phyloP scores from a whole-genome alignment of 2,329 filamentous ascomycete genomes.

The Furcasterigmium sp. region DNA sequence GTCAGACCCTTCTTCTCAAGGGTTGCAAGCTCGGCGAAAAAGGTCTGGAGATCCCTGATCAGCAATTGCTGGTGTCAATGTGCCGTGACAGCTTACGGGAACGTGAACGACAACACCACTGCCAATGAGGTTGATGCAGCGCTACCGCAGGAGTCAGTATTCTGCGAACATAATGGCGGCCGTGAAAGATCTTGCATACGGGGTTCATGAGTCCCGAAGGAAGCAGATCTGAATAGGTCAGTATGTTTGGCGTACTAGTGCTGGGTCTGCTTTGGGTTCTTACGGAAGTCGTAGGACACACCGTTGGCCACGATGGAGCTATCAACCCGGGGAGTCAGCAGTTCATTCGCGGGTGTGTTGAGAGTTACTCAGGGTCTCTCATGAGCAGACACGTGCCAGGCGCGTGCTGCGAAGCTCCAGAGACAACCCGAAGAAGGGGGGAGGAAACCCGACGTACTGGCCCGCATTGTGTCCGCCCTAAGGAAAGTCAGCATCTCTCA shows the following conservation, averaged over 20 bases:
- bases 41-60: background rate
- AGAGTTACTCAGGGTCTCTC: background rate
- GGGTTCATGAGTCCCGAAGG: conserved; percentile 2
- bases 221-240: background rate
- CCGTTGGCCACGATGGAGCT: background rate
- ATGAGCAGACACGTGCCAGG: background rate
- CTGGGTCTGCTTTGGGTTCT: too few relatives aligned
- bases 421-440: background rate
- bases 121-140: conserved; percentile 1
- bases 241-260: too few relatives aligned
- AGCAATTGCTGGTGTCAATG: background rate
- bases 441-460: conserved; percentile 4
- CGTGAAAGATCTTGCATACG: background rate
- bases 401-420: background rate
- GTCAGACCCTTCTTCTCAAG: conserved; percentile 22
- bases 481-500: background rate
- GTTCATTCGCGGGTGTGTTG: background rate
- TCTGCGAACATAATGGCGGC: background rate
- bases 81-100: background rate
- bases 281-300: background rate
- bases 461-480: conserved; percentile 8
- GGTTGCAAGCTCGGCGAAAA: background rate
- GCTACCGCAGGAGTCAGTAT: background rate
- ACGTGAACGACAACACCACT: background rate
- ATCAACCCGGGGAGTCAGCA: background rate